Evolutionary conservation across 208 protist species (phyloP).

Genomic region (Wallacemonas sp.): DNA sequence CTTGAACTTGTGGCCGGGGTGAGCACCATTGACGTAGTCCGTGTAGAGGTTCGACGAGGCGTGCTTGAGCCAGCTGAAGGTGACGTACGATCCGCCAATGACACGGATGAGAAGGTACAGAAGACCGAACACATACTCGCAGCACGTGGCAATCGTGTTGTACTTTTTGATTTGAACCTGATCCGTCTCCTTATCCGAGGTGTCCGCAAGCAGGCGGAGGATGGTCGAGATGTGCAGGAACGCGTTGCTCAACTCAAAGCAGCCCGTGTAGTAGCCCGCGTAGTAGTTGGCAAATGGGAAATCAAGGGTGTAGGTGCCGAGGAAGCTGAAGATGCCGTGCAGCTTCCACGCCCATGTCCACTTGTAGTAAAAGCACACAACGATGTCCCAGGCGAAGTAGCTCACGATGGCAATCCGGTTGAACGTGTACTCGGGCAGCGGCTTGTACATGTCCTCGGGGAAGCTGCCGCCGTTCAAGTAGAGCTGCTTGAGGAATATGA

Average conservation of each 20-base stretch:
- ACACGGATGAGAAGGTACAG: conserved; percentile 73
- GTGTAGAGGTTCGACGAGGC: conserved; percentile 22
- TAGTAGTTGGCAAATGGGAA: conserved; percentile 80
- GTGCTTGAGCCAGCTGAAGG: conserved; percentile 37
- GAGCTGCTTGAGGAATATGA: conserved; percentile 55
- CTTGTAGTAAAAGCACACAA: conserved; percentile 70
- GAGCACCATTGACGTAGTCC: conserved; percentile 14
- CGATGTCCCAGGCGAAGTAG: conserved; percentile 85
- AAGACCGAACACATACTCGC: conserved; percentile 61
- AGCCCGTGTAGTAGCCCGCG: conserved; percentile 79
- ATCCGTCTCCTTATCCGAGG: conserved; percentile 13
- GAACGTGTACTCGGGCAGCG: conserved; percentile 61
- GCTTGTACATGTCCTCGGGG: conserved; percentile 40
- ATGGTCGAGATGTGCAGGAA: conserved; percentile 65
- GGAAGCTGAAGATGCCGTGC: conserved; percentile 66
- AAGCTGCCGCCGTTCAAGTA: conserved; percentile 24
- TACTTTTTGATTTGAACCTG: conserved; percentile 15
- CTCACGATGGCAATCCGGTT: conserved; percentile 58
- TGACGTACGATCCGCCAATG: conserved; percentile 57
- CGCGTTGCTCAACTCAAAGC: conserved; percentile 80
- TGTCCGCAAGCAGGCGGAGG: conserved; percentile 30
- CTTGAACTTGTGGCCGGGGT: conserved; percentile 21
- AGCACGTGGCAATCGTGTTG: conserved; percentile 16
- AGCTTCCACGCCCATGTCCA: conserved; percentile 76
- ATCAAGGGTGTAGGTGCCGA: conserved; percentile 62